Percentiles rank a stretch among this genome's conserved stretches.
Evolutionary conservation across 306 rosid species (phyloP).

Genomic region (Dryas drummondii): DNA sequence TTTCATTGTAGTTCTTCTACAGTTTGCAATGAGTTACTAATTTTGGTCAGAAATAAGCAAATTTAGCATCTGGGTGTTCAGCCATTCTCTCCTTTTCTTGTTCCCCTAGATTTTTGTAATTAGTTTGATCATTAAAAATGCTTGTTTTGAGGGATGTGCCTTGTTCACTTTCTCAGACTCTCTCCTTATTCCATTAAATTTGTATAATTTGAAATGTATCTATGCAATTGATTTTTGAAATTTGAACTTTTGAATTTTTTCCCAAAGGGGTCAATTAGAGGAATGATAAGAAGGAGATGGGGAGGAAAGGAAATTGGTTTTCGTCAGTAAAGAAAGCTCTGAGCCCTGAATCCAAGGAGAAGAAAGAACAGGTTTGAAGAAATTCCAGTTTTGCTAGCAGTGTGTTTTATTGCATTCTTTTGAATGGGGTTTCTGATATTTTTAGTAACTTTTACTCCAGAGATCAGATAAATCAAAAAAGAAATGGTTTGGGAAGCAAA

Average conservation of each 20-base stretch:
- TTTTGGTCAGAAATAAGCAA: background rate
- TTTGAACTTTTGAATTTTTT: slow-evolving; percentile 21
- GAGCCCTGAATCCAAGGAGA: slow-evolving; percentile 88
- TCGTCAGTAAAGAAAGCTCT: slow-evolving; percentile 91
- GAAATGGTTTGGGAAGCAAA: slow-evolving; percentile 97
- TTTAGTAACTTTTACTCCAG: slow-evolving; percentile 34
- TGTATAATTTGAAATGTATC: background rate
- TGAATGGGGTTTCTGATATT: slow-evolving; percentile 23
- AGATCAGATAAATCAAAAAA: slow-evolving; percentile 70
- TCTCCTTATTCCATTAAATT: background rate
- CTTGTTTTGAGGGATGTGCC: background rate
- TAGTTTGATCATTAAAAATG: background rate
- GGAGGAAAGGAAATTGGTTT: slow-evolving; percentile 93
- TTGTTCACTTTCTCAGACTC: background rate
- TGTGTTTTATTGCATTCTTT: slow-evolving; percentile 5
- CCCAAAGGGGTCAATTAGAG: slow-evolving; percentile 42
- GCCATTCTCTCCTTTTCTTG: background rate
- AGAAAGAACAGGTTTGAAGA: slow-evolving; percentile 54
- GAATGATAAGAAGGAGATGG: slow-evolving; percentile 90
- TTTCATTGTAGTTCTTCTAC: background rate
- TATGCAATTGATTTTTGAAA: slow-evolving; percentile 28
- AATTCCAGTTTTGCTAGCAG: background rate
- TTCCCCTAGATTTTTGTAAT: background rate
- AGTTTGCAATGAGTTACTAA: background rate
- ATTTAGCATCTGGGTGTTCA: slow-evolving; percentile 20